Evolutionary conservation across 1,284 basidiomycete species (phyloP), one percentile per base, ranked within the genome.

Genomic region (Cyathus olla): DNA sequence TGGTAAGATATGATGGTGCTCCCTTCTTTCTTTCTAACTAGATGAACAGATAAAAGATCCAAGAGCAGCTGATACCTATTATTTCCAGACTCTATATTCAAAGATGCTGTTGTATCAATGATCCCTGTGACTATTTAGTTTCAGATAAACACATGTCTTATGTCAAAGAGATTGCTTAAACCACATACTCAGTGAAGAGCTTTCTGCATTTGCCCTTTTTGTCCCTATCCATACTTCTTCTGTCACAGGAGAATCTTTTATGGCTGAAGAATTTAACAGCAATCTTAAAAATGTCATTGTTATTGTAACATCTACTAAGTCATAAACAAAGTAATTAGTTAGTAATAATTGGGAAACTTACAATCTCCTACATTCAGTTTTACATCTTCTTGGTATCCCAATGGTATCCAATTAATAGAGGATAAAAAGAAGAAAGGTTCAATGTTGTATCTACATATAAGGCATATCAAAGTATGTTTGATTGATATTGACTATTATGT

Each of bases 101-200:
- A 71, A 3, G 84, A 80, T 1, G 77, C 75, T 56, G 83, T 82
- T 2, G 83, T 84, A 55, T 85, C 75, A 28, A 85, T 85, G 31
- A 75, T 73, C 27, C 81, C 69, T 64, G 54, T 4, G 60, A 39
- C 24, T 48, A 26, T 26, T 11, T 52, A 22, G 52, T 8, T 35
- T 6, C 31, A 35, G 6, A 6, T 35, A 13, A 35, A 13, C 13
- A 35, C 13, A 35, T 35, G 13, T 13, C 13, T 13, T 13, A 35
- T 6, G 13, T 35, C 13, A 13, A 13, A 35, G 13, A 8, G 13
- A 35, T 8, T 35, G 13, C 8, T 8, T 35, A 35, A 35, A 8
- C 13, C 15, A 28, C 56, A 24, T 37, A 51, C 54, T 44, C 4
- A 47, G 44, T 10, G 44, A 49, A 57, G n/a, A n/a, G n/a, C n/a